Evolutionary conservation across 2,329 filamentous ascomycete species (phyloP).

Genomic region (Cladophialophora psammophila): DNA sequence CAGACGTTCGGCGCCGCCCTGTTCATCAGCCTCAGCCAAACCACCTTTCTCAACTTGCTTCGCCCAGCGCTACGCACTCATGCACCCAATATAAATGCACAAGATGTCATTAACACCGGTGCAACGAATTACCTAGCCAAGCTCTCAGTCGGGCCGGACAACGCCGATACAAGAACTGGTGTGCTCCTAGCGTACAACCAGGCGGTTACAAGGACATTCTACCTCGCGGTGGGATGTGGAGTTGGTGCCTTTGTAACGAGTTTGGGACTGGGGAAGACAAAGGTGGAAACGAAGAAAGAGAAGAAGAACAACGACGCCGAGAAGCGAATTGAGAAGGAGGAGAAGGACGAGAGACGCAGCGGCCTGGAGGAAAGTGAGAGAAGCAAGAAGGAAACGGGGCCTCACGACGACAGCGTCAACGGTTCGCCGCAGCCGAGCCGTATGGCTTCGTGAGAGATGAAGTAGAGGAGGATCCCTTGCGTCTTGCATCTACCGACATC

Average conservation of each 20-base stretch:
- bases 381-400: neutral
- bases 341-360: neutral
- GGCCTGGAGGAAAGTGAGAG: neutral
- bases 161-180: slow-evolving; percentile 26
- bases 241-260: slow-evolving; percentile 17
- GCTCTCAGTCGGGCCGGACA: slow-evolving; percentile 10
- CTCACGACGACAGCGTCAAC: neutral
- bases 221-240: slow-evolving; percentile 27
- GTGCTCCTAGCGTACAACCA: slow-evolving; percentile 43
- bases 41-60: slow-evolving; percentile 36
- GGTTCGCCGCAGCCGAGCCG: neutral
- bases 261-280: slow-evolving; percentile 32
- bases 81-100: slow-evolving; percentile 30
- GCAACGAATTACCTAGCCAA: slow-evolving; percentile 34
- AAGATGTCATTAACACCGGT: slow-evolving; percentile 32
- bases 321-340: neutral
- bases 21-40: slow-evolving; percentile 38
- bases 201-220: slow-evolving; percentile 35
- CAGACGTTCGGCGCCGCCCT: slow-evolving; percentile 41
- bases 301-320: neutral
- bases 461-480: neutral
- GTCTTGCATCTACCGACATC: no score
- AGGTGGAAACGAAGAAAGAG: slow-evolving; percentile 26
- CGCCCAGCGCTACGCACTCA: slow-evolving; percentile 15
- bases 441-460: neutral